Conservation (phyloP, 805 yeast species). For the Ogataea methylovora region DNA sequence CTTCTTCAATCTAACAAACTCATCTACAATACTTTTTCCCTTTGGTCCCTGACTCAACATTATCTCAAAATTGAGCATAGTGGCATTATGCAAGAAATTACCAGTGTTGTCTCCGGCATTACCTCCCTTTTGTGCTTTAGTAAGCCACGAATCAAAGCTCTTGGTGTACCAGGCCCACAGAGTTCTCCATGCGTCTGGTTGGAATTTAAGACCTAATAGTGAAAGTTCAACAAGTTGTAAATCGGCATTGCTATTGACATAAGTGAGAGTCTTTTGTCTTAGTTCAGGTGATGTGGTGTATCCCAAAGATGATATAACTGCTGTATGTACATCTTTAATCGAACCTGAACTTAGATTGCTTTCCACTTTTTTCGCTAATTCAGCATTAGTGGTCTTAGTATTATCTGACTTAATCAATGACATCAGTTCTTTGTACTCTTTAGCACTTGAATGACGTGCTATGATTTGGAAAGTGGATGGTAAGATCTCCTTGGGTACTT, state of each 20-base stretch:
- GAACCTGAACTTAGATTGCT: constrained; percentile 7
- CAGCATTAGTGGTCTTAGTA: constrained; percentile 33
- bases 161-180: constrained; percentile 53
- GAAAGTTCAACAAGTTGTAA: constrained; percentile 47
- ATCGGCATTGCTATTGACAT: constrained; percentile 49
- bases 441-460: constrained; percentile 21
- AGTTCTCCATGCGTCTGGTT: constrained; percentile 19
- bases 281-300: constrained; percentile 38
- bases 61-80: constrained; percentile 31
- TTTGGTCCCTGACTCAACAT: constrained; percentile 9
- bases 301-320: constrained; percentile 50
- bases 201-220: constrained; percentile 45
- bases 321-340: constrained; percentile 39
- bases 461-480: constrained; percentile 36
- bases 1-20: too few relatives aligned
- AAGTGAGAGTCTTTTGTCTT: constrained; percentile 47
- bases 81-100: constrained; percentile 38
- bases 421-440: constrained; percentile 54
- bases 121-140: constrained; percentile 39
- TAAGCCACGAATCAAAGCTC: constrained; percentile 45
- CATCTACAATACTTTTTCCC: too few relatives aligned
- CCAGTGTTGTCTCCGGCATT: constrained; percentile 35
- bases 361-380: too few relatives aligned
- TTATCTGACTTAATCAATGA: constrained; percentile 45
- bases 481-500: constrained; percentile 46